Base-by-base conservation (phyloP, 1,284 basidiomycete genomes). In the Rhodotorula sp. region DNA sequence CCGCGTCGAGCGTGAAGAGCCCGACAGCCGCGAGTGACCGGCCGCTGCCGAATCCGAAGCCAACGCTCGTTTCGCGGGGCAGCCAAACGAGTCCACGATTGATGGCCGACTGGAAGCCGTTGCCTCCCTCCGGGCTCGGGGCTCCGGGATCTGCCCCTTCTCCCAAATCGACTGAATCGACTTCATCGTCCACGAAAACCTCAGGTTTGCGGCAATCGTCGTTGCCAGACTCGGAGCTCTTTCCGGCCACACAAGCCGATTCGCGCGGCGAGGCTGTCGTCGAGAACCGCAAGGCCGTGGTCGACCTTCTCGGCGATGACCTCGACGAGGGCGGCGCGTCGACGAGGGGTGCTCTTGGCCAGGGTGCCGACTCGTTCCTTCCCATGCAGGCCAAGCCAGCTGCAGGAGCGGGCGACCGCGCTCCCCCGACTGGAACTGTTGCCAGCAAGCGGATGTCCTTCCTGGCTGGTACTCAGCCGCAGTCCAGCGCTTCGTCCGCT, bases 71-170 rank as follows among this genome's bases (percentile, higher is more conserved):
- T 34, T 72, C 67, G 31, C 69, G 75, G 59, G 69, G 58, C 12
- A 76, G 74, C 39, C 77, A 79, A 67, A 79, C 78, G 10, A 74
- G 71, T 18, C 78, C 76, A 43, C 62, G 66, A 63, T 65, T 77
- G 7, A 66, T 77, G 58, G 72, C 72, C n/a, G 52, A 58, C 18
- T 78, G 76, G 76, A 43, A 54, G 34, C 43, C 62, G 15, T 8
- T 26, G 48, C 7, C 47, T 20, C 31, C 61, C 51, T 51, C 58
- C 57, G n/a, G 23, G 58, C 26, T 48, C 65, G 39, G 39, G 12
- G 39, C 39, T 43, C 39, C 39, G 10, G 39, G 39, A 43, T 43
- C 39, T 43, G 39, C 10, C 12, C 39, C 39, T 43, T 10, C 39
- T 10, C 39, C 39, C 39, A 14, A 43, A 21, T 48, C 70, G 29